Evolutionary conservation across 1,139 yeast species (phyloP), one percentile per base, ranked within the genome.

Genomic region (Blastobotrys indianensis): DNA sequence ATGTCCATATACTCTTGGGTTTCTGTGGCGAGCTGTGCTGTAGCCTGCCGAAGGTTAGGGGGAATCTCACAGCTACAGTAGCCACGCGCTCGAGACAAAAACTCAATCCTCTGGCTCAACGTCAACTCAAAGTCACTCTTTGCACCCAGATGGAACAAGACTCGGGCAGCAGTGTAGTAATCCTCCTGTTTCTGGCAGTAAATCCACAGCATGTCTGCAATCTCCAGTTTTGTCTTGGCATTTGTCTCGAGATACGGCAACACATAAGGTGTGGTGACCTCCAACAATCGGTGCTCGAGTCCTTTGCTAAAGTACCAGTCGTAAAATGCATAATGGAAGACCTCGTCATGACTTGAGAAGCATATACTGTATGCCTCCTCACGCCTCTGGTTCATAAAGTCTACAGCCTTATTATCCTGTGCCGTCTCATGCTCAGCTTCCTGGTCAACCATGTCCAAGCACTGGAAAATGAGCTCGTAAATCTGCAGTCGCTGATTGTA

Each of bases 251-350:
- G 74, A 59, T 85, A 94, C 32, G 83, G 79, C 48, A 86, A 70
- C 38, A 92, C 79, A 58, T 73, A 90, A 9, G 92, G 87, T 0
- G 97, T 86, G 46, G 84, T 83, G 50, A 90, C 75, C 43, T 83
- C 86, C 53, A 92, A 70, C 39, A 94, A 70, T 49, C 88, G 76
- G 47, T 84, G 94, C 51, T 85, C 82, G 32, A 80, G 75, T 2
- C 87, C 90, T 60, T 85, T 85, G 39, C 75, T 69, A 36, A 88
- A 81, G 57, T 87, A 82, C 97, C 98, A 94, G 61, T 86, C 94
- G 63, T 94, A 94, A 54, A 92, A 78, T 54, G 85, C 85, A 64
- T 82, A 87, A 54, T 94, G 98, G 73, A 94, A 94, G 12, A 79
- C 64, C 59, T 82, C 86, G 60, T 92, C 97, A 41, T 76, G 73